phyloP scores from a whole-genome alignment of 78 protist genomes.

The Tieghemostelium lacteum region DNA sequence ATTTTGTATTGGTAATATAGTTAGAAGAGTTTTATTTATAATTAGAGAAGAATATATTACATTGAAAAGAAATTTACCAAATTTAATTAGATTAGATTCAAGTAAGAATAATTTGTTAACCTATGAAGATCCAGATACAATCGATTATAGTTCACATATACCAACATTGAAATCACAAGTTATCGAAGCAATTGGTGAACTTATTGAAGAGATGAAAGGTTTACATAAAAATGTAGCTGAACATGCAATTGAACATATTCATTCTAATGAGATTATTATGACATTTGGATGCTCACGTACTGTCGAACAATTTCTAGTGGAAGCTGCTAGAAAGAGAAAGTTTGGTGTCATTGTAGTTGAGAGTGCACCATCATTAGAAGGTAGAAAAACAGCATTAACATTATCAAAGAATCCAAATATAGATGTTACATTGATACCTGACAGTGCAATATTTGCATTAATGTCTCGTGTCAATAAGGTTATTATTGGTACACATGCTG shows the following conservation, averaged over 20 bases:
- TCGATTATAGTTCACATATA: constrained; percentile 9
- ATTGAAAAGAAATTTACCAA: constrained; percentile 3
- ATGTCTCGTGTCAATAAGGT: constrained; percentile 96
- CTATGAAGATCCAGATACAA: constrained; percentile 28
- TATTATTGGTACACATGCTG: constrained; percentile 86
- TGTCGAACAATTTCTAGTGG: constrained; percentile 80
- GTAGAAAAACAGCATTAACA: constrained; percentile 81
- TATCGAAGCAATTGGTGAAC: constrained; percentile 37
- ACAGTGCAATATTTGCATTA: constrained; percentile 92
- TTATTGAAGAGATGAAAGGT: constrained; percentile 59
- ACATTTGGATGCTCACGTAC: constrained; percentile 82
- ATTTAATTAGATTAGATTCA: constrained; percentile 14
- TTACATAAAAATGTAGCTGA: constrained; percentile 63
- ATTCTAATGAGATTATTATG: constrained; percentile 85
- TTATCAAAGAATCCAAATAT: constrained; percentile 70
- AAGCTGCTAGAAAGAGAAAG: constrained; percentile 67
- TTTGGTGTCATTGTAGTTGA: constrained; percentile 85
- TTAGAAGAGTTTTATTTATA: constrained; percentile 76
- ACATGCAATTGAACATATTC: constrained; percentile 78
- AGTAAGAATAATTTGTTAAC: constrained; percentile 7
- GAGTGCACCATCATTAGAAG: constrained; percentile 80
- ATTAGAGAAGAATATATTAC: constrained; percentile 79
- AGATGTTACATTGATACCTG: constrained; percentile 88
- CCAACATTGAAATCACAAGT: constrained; percentile 43
- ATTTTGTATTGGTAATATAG: constrained; percentile 81